These are phyloP conservation scores for Oleoguttula mirabilis DNA, from an alignment of 495 filamentous ascomycete genomes.

Conservation along the genomic window DNA sequence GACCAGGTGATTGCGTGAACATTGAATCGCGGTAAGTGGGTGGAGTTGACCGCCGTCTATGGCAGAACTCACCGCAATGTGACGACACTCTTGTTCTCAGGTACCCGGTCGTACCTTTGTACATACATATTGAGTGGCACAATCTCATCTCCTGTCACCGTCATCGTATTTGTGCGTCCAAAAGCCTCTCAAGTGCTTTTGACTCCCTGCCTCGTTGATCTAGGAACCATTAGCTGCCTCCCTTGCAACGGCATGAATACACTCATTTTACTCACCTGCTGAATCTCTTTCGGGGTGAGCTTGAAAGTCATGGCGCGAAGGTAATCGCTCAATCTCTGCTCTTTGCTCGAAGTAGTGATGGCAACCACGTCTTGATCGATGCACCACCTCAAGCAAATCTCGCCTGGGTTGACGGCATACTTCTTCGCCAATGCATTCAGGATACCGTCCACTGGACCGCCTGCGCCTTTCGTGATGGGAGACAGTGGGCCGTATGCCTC, in stretches of 20 bases:
- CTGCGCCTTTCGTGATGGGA: slow-evolving; percentile 49
- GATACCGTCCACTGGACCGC: slow-evolving; percentile 56
- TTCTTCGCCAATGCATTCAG: slow-evolving; percentile 54
- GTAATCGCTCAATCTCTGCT: slow-evolving; percentile 57
- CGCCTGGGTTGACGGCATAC: slow-evolving; percentile 60
- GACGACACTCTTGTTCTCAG: too few relatives aligned
- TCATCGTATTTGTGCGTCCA: slow-evolving; percentile 22
- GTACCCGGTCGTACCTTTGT: too few relatives aligned
- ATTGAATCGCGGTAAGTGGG: too few relatives aligned
- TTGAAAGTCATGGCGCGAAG: slow-evolving; percentile 53
- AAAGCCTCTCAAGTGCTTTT: slow-evolving; percentile 25
- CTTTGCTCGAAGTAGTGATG: slow-evolving; percentile 63
- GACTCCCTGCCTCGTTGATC: slow-evolving; percentile 21
- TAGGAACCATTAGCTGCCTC: too few relatives aligned
- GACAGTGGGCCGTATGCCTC: slow-evolving; percentile 59
- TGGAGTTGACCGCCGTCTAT: too few relatives aligned
- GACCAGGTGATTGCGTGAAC: too few relatives aligned
- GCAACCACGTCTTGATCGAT: slow-evolving; percentile 68
- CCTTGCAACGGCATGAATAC: too few relatives aligned
- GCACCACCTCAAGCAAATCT: slow-evolving; percentile 64
- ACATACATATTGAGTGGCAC: too few relatives aligned
- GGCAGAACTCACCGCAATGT: too few relatives aligned
- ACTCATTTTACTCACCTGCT: slow-evolving; percentile 38
- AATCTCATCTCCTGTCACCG: slow-evolving; percentile 15
- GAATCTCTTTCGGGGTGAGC: slow-evolving; percentile 57